These are phyloP conservation scores for Mycena leptocephala DNA, from an alignment of 768 basidiomycete genomes.

Conservation along the genomic window DNA sequence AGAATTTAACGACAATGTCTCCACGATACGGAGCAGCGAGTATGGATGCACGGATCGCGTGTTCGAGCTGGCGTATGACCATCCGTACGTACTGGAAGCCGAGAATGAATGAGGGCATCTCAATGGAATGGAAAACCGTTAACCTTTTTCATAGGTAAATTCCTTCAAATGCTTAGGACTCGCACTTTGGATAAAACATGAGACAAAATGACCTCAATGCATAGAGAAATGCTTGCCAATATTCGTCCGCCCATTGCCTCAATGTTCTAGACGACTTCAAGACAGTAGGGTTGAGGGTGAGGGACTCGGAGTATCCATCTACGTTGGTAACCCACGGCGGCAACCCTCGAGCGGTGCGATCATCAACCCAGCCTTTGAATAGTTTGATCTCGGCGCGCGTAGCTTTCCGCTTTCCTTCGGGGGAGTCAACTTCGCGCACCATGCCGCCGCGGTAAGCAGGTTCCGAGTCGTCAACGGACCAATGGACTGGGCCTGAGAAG, in stretches of 20 bases:
- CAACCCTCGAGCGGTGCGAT: constrained; percentile 64
- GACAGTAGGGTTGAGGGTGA: constrained; percentile 36
- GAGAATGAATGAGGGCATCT: neutral
- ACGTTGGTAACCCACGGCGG: constrained; percentile 59
- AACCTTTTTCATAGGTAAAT: constrained; percentile 79
- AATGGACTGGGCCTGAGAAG: constrained; percentile 61
- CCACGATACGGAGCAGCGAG: constrained; percentile 62
- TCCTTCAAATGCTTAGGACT: constrained; percentile 83
- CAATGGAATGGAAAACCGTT: constrained; percentile 8
- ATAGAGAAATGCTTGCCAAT: constrained; percentile 58
- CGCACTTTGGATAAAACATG: constrained; percentile 40
- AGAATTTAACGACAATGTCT: constrained; percentile 66
- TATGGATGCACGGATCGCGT: constrained; percentile 60
- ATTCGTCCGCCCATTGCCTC: constrained; percentile 88
- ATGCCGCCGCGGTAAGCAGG: constrained; percentile 79
- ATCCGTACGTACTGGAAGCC: constrained; percentile 57
- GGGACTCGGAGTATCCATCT: constrained; percentile 38
- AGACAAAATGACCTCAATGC: neutral
- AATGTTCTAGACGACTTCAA: constrained; percentile 74
- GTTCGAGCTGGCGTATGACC: constrained; percentile 62
- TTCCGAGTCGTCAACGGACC: constrained; percentile 74
- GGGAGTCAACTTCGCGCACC: constrained; percentile 68
- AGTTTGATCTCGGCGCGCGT: constrained; percentile 59
- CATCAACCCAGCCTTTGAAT: constrained; percentile 61
- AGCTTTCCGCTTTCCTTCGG: constrained; percentile 56